These are phyloP conservation scores for Allantophomopsis lycopodina DNA, from an alignment of 2,329 filamentous ascomycete species.

Conservation along the genomic window DNA sequence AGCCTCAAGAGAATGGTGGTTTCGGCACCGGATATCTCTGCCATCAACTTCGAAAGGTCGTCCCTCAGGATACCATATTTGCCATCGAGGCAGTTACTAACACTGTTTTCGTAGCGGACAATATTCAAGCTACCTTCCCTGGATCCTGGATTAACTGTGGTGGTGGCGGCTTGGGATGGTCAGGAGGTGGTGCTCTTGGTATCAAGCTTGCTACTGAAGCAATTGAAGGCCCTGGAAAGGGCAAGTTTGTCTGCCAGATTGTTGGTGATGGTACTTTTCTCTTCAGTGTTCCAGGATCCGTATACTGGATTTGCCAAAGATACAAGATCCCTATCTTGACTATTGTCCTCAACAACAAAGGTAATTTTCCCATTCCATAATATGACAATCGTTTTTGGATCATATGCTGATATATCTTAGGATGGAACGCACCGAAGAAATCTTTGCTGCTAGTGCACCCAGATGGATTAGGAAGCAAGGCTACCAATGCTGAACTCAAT, in stretches of 20 bases:
- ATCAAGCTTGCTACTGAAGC: conserved; percentile 54
- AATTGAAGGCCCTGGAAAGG: conserved; percentile 32
- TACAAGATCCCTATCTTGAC: conserved; percentile 54
- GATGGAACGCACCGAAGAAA: conserved; percentile 52
- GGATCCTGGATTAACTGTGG: conserved; percentile 74
- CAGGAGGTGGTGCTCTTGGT: conserved; percentile 60
- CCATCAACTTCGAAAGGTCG: conserved; percentile 34
- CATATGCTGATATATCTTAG: conserved; percentile 9
- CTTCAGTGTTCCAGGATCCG: conserved; percentile 49
- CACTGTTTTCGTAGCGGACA: conserved; percentile 52
- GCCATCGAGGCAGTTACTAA: conserved; percentile 70
- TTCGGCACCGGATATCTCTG: conserved; percentile 33
- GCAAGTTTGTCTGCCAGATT: conserved; percentile 47
- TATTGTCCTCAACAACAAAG: conserved; percentile 57
- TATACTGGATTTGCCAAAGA: conserved; percentile 55
- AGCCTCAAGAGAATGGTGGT: conserved; percentile 45
- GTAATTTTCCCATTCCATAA: conserved; percentile 5
- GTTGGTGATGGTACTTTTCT: conserved; percentile 57
- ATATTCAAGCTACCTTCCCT: conserved; percentile 52
- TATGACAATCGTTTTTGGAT: no score
- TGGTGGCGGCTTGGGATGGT: conserved; percentile 70
- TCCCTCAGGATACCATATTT: conserved; percentile 56
- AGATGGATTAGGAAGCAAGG: conserved; percentile 40
- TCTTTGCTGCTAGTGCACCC: conserved; percentile 50
- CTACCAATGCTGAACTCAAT: conserved; percentile 45